Evolutionary conservation across 225 moss, liverwort and hornwort genomes (phyloP).

Genomic region (Neckera pumila): DNA sequence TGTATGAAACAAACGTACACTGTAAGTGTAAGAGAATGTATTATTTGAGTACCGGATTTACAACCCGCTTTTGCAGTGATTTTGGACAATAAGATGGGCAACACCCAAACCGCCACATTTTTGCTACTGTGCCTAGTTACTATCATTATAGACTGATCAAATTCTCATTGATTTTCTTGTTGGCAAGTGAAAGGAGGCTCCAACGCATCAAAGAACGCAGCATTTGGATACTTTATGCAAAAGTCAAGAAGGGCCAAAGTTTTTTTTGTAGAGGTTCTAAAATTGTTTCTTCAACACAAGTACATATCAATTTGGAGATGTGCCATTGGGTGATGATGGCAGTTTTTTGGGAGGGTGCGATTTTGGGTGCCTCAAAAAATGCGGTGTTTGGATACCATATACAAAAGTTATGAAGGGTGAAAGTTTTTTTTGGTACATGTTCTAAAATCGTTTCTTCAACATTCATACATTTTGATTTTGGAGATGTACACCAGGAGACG

Average conservation of each 20-base stretch:
- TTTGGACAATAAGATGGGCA: neutral
- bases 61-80: neutral
- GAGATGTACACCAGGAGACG: too few species aligned
- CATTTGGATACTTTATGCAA: neutral
- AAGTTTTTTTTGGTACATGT: neutral
- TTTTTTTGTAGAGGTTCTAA: neutral
- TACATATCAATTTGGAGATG: neutral
- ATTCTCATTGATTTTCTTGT: neutral
- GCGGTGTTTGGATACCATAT: neutral
- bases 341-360: neutral
- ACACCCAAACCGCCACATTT: neutral
- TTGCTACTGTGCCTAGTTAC: neutral
- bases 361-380: neutral
- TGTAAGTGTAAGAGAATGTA: neutral
- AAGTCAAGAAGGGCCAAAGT: neutral
- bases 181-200: neutral
- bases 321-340: accelerated
- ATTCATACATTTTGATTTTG: too few species aligned
- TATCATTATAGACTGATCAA: too few species aligned
- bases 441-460: too few species aligned
- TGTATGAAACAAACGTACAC: neutral
- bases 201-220: accelerated
- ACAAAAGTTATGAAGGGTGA: too few species aligned
- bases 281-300: too few species aligned
- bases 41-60: neutral